Conservation (phyloP, 2,329 filamentous ascomycete genomes). For the Botrytis fabae region DNA sequence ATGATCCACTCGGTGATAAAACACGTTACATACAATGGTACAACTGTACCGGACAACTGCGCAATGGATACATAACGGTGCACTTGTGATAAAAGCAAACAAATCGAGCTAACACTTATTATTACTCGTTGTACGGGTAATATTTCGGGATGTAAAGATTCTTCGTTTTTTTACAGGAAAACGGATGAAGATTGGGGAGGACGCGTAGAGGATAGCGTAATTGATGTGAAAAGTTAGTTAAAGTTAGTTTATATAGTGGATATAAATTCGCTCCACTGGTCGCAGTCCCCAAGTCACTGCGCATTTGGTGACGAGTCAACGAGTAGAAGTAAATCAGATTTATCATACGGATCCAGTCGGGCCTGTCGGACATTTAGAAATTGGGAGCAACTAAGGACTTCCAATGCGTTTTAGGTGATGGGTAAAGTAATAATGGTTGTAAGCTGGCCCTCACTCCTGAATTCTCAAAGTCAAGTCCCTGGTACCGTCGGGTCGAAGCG, state of each 20-base stretch:
- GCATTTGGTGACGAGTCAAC: constrained; percentile 5
- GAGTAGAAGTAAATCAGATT: not conserved
- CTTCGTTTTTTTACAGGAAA: not conserved
- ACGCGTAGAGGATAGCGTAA: constrained; percentile 21
- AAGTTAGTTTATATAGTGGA: constrained; percentile 7
- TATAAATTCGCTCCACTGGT: not conserved
- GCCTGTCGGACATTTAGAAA: not conserved
- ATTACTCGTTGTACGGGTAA: not conserved
- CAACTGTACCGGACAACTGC: not conserved
- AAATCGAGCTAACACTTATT: not conserved
- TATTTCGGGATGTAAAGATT: not conserved
- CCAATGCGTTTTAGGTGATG: not conserved
- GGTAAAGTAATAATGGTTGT: not conserved
- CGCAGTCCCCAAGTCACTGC: not conserved
- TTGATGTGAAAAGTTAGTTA: constrained; percentile 15
- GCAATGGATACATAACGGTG: not conserved
- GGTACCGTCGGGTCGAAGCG: not conserved
- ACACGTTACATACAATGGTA: not conserved
- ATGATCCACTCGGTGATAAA: too few species aligned
- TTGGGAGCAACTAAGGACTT: not conserved
- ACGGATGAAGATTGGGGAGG: not conserved
- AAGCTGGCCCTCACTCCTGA: not conserved
- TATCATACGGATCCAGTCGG: not conserved
- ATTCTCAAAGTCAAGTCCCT: not conserved
- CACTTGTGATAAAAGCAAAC: not conserved